Conservation (phyloP, 1,139 yeast genomes). For the Pichia sp. region DNA sequence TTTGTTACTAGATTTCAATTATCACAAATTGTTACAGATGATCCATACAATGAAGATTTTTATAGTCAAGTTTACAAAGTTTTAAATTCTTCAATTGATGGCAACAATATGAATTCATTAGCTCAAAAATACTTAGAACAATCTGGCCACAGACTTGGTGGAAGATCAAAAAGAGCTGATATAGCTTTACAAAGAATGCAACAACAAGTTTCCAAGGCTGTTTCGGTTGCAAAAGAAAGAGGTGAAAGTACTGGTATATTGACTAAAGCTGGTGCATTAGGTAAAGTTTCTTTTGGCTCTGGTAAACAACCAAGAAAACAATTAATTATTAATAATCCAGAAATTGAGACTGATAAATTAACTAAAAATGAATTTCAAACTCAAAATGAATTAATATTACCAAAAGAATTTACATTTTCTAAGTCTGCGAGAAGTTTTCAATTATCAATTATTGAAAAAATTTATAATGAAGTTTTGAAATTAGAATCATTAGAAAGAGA, state of each 20-base stretch:
- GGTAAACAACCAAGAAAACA: slow-evolving; percentile 90
- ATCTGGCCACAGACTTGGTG: slow-evolving; percentile 87
- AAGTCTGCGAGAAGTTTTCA: slow-evolving; percentile 31
- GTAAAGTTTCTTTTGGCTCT: slow-evolving; percentile 74
- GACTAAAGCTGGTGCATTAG: slow-evolving; percentile 84
- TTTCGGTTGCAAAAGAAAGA: slow-evolving; percentile 87
- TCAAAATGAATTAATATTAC: slow-evolving; percentile 18
- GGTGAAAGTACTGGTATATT: slow-evolving; percentile 57
- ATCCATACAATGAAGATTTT: slow-evolving; percentile 95
- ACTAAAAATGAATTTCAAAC: neutral
- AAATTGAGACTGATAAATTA: slow-evolving; percentile 15
- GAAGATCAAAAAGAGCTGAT: slow-evolving; percentile 85
- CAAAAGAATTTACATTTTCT: slow-evolving; percentile 28
- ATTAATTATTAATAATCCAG: slow-evolving; percentile 48
- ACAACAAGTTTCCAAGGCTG: slow-evolving; percentile 96
- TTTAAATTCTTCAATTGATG: slow-evolving; percentile 41
- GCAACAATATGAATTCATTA: slow-evolving; percentile 49
- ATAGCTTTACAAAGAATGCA: slow-evolving; percentile 97
- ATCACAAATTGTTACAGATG: slow-evolving; percentile 94
- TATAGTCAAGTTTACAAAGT: slow-evolving; percentile 92
- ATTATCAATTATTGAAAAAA: slow-evolving; percentile 62
- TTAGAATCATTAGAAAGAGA: slow-evolving; percentile 82
- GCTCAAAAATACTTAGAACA: slow-evolving; percentile 95
- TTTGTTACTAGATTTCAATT: slow-evolving; percentile 90
- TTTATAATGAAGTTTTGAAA: slow-evolving; percentile 70